Base-by-base conservation (phyloP, 805 yeast genomes). In the Jamesozyma gamospora region DNA sequence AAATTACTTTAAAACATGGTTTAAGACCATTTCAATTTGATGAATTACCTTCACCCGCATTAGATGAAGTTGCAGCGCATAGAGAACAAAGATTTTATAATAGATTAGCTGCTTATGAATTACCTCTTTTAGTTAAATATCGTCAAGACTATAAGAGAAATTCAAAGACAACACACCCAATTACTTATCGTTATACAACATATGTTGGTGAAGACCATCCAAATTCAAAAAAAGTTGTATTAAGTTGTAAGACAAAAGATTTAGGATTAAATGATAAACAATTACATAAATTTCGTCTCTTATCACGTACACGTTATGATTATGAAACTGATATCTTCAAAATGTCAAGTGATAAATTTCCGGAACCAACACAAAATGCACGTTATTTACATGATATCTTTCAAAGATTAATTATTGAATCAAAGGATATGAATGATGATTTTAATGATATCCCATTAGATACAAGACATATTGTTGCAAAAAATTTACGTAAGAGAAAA, bases 51-150 rank as follows among this genome's bases (percentile, higher is more conserved):
- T 67, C 79, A 4, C 64, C 66, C 12, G 94, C 92, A 17, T 94
- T 81, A 50, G 79, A 81, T 51, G 72, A 74, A 44, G 72, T 80
- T 27, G 74, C 75, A 41, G 80, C 76, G 47, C 83, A 77, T 52
- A 74, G 96, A 55, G 80, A 75, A 47, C 77, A 75, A 50, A 77
- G 94, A 49, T 75, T 82, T 47, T 77, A 79, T 52, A 79, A 79
- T 54, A 73, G 96, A 51, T 69, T 85, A 33, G 85, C 94, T 10
- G 96, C 96, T 0, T 90, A 81, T 63, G 97, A 90, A 58, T 72
- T 90, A 69, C 98, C 98, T 6, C 72, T 77, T 41, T 69, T 92
- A 47, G 77, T 79, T 32, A 77, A 85, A 59, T 82, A 71, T 57
- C 79, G 90, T 50, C 77, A 81, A 60, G 71, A 69, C 43, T 88